phyloP scores from a whole-genome alignment of 176 grass and related monocot genomes.

The Oryza meyeriana region DNA sequence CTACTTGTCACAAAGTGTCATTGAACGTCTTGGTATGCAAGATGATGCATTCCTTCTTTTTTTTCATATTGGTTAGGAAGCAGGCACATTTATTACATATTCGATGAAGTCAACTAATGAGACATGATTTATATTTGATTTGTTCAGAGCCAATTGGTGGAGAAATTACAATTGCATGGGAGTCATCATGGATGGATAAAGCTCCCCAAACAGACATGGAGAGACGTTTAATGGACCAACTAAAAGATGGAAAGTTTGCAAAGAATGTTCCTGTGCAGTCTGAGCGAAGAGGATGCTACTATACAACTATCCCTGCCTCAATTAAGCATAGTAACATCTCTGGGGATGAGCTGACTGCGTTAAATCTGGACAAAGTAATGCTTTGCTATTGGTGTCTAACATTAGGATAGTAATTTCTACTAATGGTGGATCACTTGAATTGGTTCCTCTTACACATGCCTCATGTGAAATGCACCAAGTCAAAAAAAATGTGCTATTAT shows the following conservation, averaged over 20 bases:
- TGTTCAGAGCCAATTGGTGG: conserved; percentile 75
- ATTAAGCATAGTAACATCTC: conserved; percentile 62
- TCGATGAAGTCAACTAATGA: conserved; percentile 12
- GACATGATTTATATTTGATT: not conserved
- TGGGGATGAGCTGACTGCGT: conserved; percentile 67
- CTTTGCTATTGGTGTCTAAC: not conserved
- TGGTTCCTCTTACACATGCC: not conserved
- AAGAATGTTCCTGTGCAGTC: conserved; percentile 38
- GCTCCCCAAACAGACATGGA: conserved; percentile 69
- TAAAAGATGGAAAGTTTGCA: conserved; percentile 57
- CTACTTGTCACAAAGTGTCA: conserved; percentile 58
- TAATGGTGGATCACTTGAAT: not conserved
- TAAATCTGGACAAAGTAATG: conserved; percentile 96
- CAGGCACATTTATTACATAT: not conserved
- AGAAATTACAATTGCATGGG: conserved; percentile 79
- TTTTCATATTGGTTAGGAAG: not conserved
- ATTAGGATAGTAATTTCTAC: conserved; percentile 3
- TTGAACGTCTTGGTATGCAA: conserved; percentile 69
- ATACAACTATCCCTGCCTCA: conserved; percentile 70
- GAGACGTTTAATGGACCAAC: conserved; percentile 62
- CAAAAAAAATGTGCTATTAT: not conserved
- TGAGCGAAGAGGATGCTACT: conserved; percentile 71
- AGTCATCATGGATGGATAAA: conserved; percentile 66
- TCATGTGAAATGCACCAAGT: not conserved
- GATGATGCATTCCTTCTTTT: conserved; percentile 4